These are phyloP conservation scores for Marchantia paleacea DNA, from an alignment of 225 moss, liverwort and hornwort species.

Conservation along the genomic window DNA sequence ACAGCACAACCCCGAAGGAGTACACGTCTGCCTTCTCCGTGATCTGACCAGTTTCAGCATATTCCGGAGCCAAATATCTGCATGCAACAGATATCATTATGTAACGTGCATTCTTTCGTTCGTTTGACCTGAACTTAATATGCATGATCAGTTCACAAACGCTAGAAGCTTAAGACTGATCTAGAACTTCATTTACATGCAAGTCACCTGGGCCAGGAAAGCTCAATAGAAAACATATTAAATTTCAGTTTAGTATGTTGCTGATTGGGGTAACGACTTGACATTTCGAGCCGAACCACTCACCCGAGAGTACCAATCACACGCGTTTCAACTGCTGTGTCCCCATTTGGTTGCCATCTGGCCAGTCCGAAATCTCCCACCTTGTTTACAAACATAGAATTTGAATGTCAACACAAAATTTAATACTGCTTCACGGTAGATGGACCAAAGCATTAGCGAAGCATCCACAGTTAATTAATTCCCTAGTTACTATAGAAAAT, in stretches of 20 bases:
- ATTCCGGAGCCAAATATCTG: conserved; percentile 5
- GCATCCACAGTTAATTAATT: too few species aligned
- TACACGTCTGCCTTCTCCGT: neutral
- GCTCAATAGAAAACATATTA: neutral
- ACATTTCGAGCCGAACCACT: neutral
- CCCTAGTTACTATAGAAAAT: too few species aligned
- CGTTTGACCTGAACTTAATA: too few species aligned
- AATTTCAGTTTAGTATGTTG: neutral
- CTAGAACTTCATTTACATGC: too few species aligned
- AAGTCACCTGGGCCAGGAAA: neutral
- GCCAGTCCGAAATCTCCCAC: conserved; percentile 78
- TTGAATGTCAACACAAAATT: neutral
- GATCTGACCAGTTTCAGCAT: conserved; percentile 1
- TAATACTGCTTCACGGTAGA: neutral
- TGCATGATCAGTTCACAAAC: too few species aligned
- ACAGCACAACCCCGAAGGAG: neutral
- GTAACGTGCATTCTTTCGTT: neutral
- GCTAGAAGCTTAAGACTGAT: too few species aligned
- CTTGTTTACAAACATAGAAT: too few species aligned
- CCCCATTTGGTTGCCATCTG: conserved; percentile 61
- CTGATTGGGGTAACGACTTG: neutral
- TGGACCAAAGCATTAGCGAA: too few species aligned
- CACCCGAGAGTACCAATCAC: conserved; percentile 81
- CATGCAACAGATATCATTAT: too few species aligned
- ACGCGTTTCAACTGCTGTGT: conserved; percentile 67